Conservation (phyloP, 208 protist species). For the Trypanosoma scelopori region DNA sequence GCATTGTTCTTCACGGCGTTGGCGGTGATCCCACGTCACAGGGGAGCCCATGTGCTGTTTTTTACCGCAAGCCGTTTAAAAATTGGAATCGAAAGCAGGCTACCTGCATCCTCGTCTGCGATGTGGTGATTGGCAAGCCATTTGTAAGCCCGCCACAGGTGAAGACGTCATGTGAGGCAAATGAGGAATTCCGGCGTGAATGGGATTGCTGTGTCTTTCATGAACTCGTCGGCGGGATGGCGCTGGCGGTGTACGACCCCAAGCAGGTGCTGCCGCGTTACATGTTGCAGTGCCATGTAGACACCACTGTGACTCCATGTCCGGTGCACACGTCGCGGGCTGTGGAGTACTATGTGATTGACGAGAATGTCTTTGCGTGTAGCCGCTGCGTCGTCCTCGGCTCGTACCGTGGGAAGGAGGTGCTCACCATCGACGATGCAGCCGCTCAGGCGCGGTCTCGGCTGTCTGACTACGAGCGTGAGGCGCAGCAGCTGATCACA, state of each 20-base stretch:
- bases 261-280: conserved; percentile 65
- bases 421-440: conserved; percentile 60
- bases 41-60: conserved; percentile 30
- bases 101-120: conserved; percentile 63
- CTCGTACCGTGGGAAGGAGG: conserved; percentile 46
- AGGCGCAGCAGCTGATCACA: conserved; percentile 35
- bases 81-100: conserved; percentile 32
- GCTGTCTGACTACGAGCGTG: conserved; percentile 48
- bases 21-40: not conserved
- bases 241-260: conserved; percentile 49
- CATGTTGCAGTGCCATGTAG: conserved; percentile 61
- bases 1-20: conserved; percentile 41
- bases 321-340: conserved; percentile 51
- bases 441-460: conserved; percentile 47
- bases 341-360: conserved; percentile 76
- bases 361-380: conserved; percentile 61
- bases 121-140: conserved; percentile 56
- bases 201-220: conserved; percentile 66
- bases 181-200: conserved; percentile 29
- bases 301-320: conserved; percentile 56
- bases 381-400: conserved; percentile 72
- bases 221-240: conserved; percentile 34
- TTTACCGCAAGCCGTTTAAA: conserved; percentile 57
- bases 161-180: conserved; percentile 31
- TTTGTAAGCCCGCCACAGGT: conserved; percentile 27